Base-by-base conservation (phyloP, 495 filamentous ascomycete species). In the Cairneyella variabilis region DNA sequence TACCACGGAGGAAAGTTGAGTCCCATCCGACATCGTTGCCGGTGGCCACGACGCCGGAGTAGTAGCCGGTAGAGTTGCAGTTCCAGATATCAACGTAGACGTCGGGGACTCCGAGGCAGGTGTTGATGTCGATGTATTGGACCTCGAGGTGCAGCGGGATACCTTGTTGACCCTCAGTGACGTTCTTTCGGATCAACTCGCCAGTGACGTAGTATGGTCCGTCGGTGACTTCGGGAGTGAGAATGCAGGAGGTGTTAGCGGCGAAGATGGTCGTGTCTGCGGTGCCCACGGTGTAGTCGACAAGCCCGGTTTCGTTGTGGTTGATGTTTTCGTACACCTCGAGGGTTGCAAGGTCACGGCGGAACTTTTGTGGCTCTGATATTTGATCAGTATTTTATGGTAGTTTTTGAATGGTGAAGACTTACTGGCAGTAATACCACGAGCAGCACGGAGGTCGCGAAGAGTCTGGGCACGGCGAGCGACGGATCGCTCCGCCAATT, bases 121-220 rank as follows among this genome's bases (percentile, higher is more conserved):
- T 77, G 32, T 68, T 63, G 43, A 75, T 66, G 46, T 84, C 76
- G 49, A 82, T 71, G 61, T 79, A 75, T 53, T 83, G 79, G 18
- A 71, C 60, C 37, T 83, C 79, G 9, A 83, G 54, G 52, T 79
- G 71, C 32, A 82, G 51, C 1, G 74, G 72, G 11, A 82, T 64
- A 34, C 80, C 81, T 0, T 60, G 53, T 36, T 74, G 57, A 14
- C 57, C 68, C 26, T 82, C 80, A 3, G 68, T 64, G 12, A 83
- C 50, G 56, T 83, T 64, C 20, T 62, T 65, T 26, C 82, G 77
- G 62, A 84, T 75, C 3, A 72, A 60, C 59, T 83, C 73, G 22
- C 75, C 77, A 56, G 68, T 71, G 17, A 80, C 72, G 57, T 80
- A 80, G 68, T 79, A 81, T 2, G 79, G 77, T 0, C 78, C 78